A percentile compares a stretch with the other conserved stretches of the same genome.
phyloP scores from a whole-genome alignment of 1,139 yeast genomes.

The Zygoascus sp. region DNA sequence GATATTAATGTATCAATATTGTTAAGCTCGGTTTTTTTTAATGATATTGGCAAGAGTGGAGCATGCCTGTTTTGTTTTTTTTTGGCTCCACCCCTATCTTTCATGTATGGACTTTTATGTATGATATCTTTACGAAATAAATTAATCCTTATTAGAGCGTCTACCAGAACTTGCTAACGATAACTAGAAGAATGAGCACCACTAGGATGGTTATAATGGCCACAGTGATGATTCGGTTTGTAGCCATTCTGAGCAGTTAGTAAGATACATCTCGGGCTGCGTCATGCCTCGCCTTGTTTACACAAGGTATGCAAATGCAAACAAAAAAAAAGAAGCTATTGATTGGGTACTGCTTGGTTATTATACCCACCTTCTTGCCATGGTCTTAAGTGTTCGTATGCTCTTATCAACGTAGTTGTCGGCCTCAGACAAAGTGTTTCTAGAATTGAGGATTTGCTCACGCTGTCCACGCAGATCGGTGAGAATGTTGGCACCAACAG shows the following conservation, averaged over 20 bases:
- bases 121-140: neutral
- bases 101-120: too few species aligned
- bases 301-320: slow-evolving; percentile 20
- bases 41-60: too few species aligned
- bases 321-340: neutral
- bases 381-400: slow-evolving; percentile 76
- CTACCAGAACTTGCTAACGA: slow-evolving; percentile 79
- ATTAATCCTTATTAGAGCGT: slow-evolving; percentile 1
- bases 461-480: slow-evolving; percentile 88
- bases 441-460: slow-evolving; percentile 81
- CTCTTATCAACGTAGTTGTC: slow-evolving; percentile 91
- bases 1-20: too few species aligned
- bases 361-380: slow-evolving; percentile 58
- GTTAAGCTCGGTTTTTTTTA: too few species aligned
- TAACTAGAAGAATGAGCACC: slow-evolving; percentile 73
- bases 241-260: slow-evolving; percentile 57
- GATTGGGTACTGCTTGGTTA: too few species aligned
- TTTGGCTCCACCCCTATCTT: too few species aligned
- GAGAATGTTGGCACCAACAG: slow-evolving; percentile 85
- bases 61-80: too few species aligned
- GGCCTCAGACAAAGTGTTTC: slow-evolving; percentile 82
- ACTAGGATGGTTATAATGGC: slow-evolving; percentile 92
- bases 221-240: slow-evolving; percentile 86
- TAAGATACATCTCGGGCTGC: too few species aligned
- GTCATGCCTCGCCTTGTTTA: too few species aligned